Evolutionary conservation across 2,329 filamentous ascomycete genomes (phyloP).

Genomic region (Alternaria sp.): DNA sequence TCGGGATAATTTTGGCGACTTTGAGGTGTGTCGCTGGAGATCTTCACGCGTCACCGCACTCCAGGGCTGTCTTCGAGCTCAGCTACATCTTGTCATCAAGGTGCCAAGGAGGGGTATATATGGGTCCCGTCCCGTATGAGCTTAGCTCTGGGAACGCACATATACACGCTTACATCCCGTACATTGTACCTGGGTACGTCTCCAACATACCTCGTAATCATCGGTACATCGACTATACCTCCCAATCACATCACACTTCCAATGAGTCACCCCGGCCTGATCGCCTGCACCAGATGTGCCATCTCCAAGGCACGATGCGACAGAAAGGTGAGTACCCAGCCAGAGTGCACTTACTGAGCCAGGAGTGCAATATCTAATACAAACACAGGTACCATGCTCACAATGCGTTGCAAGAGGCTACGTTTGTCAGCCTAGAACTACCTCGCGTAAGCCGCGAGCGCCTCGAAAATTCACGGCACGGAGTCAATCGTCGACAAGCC

Average conservation of each 20-base stretch:
- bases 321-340: slow-evolving; percentile 2
- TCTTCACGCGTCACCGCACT: neutral
- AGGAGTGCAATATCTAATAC: neutral
- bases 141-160: neutral
- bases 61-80: neutral
- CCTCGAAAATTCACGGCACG: slow-evolving; percentile 1
- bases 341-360: neutral
- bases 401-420: slow-evolving; percentile 10
- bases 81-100: neutral
- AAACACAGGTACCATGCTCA: slow-evolving; percentile 6
- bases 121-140: neutral
- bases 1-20: neutral
- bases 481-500: neutral
- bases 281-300: slow-evolving; percentile 11
- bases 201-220: neutral
- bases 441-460: slow-evolving; percentile 6
- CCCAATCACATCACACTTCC: neutral
- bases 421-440: slow-evolving; percentile 6
- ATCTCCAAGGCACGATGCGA: slow-evolving; percentile 12
- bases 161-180: neutral
- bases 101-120: neutral
- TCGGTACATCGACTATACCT: neutral
- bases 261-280: slow-evolving; percentile 6
- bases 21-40: neutral
- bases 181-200: neutral